Evolutionary conservation across 768 basidiomycete genomes (phyloP), one percentile per base, ranked within the genome.

Genomic region (Termitomyces sp.): DNA sequence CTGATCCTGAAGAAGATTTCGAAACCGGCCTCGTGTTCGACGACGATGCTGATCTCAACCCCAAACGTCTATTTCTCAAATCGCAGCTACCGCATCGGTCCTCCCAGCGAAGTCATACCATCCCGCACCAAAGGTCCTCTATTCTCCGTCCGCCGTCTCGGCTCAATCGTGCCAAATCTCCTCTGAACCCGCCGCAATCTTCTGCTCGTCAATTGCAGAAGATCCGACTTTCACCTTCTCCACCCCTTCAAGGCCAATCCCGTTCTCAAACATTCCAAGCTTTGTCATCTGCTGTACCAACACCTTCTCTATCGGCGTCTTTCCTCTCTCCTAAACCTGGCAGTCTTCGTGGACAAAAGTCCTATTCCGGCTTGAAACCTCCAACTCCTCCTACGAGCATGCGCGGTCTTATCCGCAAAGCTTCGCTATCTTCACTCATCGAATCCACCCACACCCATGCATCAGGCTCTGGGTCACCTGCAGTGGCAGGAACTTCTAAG

Each of bases 21-120:
- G 92, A 95, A 72, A 81, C 81, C 60, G 92, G 92, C 15, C 85
- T 95, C 54, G 81, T 93, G 63, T 87, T 95, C 65, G 87, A 88
- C 66, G 89, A 91, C 61, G 91, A 91, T 68, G 82, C 81, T 55
- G 91, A 93, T 67, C 83, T 94, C 50, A 92, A 88, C 67, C 89
- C 90, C 15, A 89, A 87, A 69, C 78, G 89, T 55, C 80, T 93
- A 22, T 74, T 85, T 41, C 73, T 79, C 68, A 83, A 78, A 61
- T 67, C 76, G 34, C 78, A 80, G 24, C 71, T 74, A 20, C 76
- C 75, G 20, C 73, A 75, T 57, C 80, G 73, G 41, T 69, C 72
- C 63, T 73, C 75, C 62, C 74, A 73, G 49, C 83, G 88, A 52
- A 86, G 84, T 63, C 82, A 82, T 67, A 88, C 80, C 65, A 76